Evolutionary conservation across 257 asterid species (phyloP).

Genomic region (Marsdenia floribunda): DNA sequence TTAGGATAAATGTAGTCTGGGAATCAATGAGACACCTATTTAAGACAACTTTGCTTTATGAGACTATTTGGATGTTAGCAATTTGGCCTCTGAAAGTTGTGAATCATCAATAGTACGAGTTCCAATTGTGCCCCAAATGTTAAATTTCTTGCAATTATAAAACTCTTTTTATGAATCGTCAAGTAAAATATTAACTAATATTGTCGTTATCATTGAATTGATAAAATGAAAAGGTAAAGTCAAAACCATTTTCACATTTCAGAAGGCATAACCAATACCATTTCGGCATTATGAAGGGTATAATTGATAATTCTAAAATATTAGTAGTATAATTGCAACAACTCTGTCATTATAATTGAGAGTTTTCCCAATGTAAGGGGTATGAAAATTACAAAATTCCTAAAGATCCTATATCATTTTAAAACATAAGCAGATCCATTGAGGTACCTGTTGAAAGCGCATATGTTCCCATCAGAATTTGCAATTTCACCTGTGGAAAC

Average conservation of each 20-base stretch:
- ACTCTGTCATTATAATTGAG: neutral
- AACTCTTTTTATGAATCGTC: neutral
- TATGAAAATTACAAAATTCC: neutral
- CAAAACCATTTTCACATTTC: neutral
- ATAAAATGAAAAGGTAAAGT: neutral
- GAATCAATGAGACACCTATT: neutral
- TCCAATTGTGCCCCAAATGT: neutral
- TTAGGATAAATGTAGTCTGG: neutral
- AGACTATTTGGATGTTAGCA: neutral
- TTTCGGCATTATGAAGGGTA: neutral
- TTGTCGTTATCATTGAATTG: neutral
- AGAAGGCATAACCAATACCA: neutral
- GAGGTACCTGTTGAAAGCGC: slow-evolving; percentile 90
- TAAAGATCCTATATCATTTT: neutral
- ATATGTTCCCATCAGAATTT: slow-evolving; percentile 96
- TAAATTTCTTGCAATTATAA: neutral
- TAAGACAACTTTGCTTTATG: neutral
- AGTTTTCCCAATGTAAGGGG: no score
- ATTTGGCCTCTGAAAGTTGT: neutral
- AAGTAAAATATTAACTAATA: no score
- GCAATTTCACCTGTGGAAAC: slow-evolving; percentile 71
- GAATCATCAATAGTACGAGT: neutral
- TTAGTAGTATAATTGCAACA: neutral
- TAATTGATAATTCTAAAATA: neutral
- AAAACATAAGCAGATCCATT: neutral